Evolutionary conservation across 108 stramenopile genomes (phyloP).

Genomic region (Stephanodiscus triporus): DNA sequence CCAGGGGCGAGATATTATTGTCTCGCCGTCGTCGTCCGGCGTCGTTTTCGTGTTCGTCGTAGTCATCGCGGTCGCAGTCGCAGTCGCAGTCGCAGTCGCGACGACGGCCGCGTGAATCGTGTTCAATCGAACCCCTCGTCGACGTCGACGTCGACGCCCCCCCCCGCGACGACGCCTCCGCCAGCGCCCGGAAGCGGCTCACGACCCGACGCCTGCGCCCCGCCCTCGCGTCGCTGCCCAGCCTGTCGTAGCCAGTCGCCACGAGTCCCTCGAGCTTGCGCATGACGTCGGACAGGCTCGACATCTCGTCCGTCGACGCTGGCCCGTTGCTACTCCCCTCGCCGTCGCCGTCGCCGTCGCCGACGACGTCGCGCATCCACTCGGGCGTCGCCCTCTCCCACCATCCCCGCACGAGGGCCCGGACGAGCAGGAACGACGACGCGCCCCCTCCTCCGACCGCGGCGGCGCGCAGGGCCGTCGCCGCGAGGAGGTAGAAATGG

Average conservation of each 20-base stretch:
- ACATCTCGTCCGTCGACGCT: slow-evolving; percentile 43
- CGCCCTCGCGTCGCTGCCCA: slow-evolving; percentile 33
- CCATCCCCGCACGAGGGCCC: too few relatives aligned
- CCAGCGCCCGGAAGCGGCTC: neutral
- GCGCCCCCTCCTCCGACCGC: too few relatives aligned
- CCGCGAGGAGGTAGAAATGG: too few relatives aligned
- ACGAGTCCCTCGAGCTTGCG: slow-evolving; percentile 57
- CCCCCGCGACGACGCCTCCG: slow-evolving; percentile 7
- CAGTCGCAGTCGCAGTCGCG: neutral
- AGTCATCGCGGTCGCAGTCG: neutral
- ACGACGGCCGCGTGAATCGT: too few relatives aligned
- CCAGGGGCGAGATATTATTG: slow-evolving; percentile 57
- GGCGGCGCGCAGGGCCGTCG: too few relatives aligned
- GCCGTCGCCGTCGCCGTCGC: too few relatives aligned
- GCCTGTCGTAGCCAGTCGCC: slow-evolving; percentile 37
- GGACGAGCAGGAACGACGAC: too few relatives aligned
- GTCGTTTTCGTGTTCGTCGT: slow-evolving; percentile 1
- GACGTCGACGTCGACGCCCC: neutral
- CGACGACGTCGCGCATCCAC: too few relatives aligned
- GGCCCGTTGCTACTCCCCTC: too few relatives aligned
- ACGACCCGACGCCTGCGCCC: slow-evolving; percentile 17
- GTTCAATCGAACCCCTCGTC: neutral
- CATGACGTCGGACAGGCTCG: slow-evolving; percentile 50
- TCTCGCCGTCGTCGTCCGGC: too few relatives aligned
- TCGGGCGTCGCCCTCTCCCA: too few relatives aligned